These are phyloP conservation scores for Chloris gayana DNA, from an alignment of 176 grass and related monocot genomes.

Conservation along the genomic window DNA sequence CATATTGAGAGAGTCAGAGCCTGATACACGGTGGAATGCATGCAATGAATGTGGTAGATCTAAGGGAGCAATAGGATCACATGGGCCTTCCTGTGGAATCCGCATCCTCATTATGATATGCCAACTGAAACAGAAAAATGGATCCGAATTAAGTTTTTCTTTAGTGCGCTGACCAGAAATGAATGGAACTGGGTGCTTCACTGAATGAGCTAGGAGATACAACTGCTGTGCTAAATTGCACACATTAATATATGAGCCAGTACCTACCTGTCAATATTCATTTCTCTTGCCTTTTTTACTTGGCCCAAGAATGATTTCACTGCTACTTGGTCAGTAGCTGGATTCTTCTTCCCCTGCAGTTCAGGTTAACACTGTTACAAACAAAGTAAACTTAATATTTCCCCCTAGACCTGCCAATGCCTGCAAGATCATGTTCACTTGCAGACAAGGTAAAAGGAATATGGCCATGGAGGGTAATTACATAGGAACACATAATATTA, in stretches of 20 bases:
- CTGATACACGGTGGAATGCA: slow-evolving; percentile 85
- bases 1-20: slow-evolving; percentile 75
- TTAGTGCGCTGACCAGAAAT: not conserved
- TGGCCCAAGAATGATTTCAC: slow-evolving; percentile 74
- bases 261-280: slow-evolving; percentile 83
- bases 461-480: not conserved
- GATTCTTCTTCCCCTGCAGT: slow-evolving; percentile 97
- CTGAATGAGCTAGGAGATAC: slow-evolving; percentile 13
- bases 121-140: slow-evolving; percentile 66
- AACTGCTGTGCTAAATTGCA: not conserved
- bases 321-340: slow-evolving; percentile 63
- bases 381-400: slow-evolving; percentile 12
- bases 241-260: not conserved
- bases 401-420: not conserved
- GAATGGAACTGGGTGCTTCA: too few relatives aligned
- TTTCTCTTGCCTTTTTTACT: slow-evolving; percentile 66
- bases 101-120: slow-evolving; percentile 98
- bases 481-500: not conserved
- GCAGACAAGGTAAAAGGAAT: not conserved
- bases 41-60: slow-evolving; percentile 95
- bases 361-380: slow-evolving; percentile 9
- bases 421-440: not conserved
- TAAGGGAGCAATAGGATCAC: slow-evolving; percentile 88
- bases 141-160: slow-evolving; percentile 20
- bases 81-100: slow-evolving; percentile 62